A percentile compares a stretch with the other conserved stretches of the same genome.
Conservation (phyloP, 2,329 filamentous ascomycete genomes). For the Myriosclerotinia duriaeana region DNA sequence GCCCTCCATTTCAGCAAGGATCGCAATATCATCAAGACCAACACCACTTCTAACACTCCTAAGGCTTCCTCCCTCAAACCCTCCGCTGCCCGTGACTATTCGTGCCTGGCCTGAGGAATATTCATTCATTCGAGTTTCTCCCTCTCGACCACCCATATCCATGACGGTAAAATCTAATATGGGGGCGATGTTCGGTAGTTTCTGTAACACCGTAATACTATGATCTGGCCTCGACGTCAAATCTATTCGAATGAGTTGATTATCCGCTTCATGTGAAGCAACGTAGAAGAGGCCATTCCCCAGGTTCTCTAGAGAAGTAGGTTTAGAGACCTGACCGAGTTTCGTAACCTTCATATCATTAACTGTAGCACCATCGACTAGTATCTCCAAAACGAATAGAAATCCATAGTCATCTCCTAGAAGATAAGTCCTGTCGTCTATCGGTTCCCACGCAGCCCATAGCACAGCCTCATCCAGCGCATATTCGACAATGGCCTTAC, state of each 20-base stretch:
- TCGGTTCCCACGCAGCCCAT: slow-evolving; percentile 87
- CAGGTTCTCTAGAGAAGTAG: slow-evolving; percentile 76
- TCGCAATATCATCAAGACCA: slow-evolving; percentile 81
- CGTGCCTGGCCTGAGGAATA: slow-evolving; percentile 94
- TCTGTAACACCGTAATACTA: slow-evolving; percentile 67
- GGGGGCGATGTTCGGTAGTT: slow-evolving; percentile 80
- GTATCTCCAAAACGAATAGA: slow-evolving; percentile 79
- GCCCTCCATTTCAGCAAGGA: slow-evolving; percentile 75
- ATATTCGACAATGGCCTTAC: slow-evolving; percentile 63
- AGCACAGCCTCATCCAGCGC: slow-evolving; percentile 72
- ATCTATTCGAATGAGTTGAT: slow-evolving; percentile 70
- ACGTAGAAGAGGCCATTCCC: slow-evolving; percentile 74
- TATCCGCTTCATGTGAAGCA: slow-evolving; percentile 90
- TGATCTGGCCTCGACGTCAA: slow-evolving; percentile 45
- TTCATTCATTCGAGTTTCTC: slow-evolving; percentile 76
- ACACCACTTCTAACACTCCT: slow-evolving; percentile 92
- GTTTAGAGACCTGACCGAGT: slow-evolving; percentile 68
- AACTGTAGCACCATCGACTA: slow-evolving; percentile 66
- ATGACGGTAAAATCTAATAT: slow-evolving; percentile 93
- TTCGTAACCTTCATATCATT: slow-evolving; percentile 68
- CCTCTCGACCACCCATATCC: slow-evolving; percentile 87
- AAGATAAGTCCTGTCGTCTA: slow-evolving; percentile 80
- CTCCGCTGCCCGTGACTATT: slow-evolving; percentile 89
- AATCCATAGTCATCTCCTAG: slow-evolving; percentile 88
- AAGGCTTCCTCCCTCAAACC: slow-evolving; percentile 82